Base-by-base conservation (phyloP, 225 moss, liverwort and hornwort genomes). In the Marchantia paleacea region DNA sequence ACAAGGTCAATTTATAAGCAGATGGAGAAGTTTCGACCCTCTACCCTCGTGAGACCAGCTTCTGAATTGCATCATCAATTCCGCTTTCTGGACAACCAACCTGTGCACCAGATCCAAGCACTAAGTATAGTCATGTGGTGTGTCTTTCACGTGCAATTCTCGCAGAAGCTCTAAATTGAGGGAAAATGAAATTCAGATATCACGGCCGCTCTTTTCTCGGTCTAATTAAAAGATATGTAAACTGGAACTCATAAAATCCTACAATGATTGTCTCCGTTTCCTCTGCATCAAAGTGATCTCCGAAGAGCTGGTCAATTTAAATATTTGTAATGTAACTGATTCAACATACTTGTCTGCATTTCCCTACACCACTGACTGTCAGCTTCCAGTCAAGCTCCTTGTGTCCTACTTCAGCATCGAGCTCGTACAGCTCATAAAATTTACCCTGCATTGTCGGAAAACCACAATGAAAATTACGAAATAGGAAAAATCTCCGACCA, bases 31-130 rank as follows among this genome's bases (percentile, higher is more conserved):
- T 72, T 72, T 39, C 7, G n/a, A 24, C 57, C 75, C 55, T 39
- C 39, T 84, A 95, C 92, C 96, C 96, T 63, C 94, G 89, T 19
- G 90, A 86, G 51, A 96, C 96, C 74, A 96, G 86, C 84, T 96
- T 96, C 70, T 87, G 94, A 52, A 96, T 86, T 47, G 96, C 91
- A 78, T 91, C 92, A 58, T 96, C 96, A 76, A 96, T 86, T 48
- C 96, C 94, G 79, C 92, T 89, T 84, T 96, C 96, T 19, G 96
- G 96, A 81, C 94, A 94, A 55, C 96, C 96, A 78, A 96, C 96
- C 95, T 95, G 85, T 75, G 66, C 11, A 65, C 3, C 0, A 66
- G 22, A 18, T 39, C 24, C 61, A 24, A 26, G n/a, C 39, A 39
- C 39, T 39, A 39, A 39, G 39, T 2, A 39, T 2, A 39, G 39